Conservation (phyloP, 768 basidiomycete genomes). For the Boletus rex-veris region DNA sequence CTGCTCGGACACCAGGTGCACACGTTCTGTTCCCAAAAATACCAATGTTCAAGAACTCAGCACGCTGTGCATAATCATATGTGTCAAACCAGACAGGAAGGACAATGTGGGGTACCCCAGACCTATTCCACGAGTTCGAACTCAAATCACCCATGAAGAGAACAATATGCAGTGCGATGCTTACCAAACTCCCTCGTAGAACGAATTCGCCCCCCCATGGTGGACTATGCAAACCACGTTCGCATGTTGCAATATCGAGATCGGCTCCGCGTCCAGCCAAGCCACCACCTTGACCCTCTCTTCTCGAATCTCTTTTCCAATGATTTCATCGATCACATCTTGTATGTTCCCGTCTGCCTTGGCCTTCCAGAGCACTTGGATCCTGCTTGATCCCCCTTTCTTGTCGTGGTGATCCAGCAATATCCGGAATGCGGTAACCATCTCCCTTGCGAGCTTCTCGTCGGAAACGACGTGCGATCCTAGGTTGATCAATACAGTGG, state of each 20-base stretch:
- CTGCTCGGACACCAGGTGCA: not conserved
- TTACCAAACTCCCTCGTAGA: slow-evolving; percentile 1
- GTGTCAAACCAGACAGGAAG: slow-evolving; percentile 14
- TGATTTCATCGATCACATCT: not conserved
- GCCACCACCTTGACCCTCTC: slow-evolving; percentile 5
- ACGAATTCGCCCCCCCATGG: slow-evolving; percentile 3
- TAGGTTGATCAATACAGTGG: slow-evolving; percentile 12
- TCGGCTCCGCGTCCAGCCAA: slow-evolving; percentile 12
- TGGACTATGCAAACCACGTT: not conserved
- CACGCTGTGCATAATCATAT: slow-evolving; percentile 2
- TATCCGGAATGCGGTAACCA: slow-evolving; percentile 5
- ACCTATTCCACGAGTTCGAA: slow-evolving; percentile 2
- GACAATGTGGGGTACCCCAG: slow-evolving; percentile 7
- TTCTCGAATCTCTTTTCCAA: not conserved
- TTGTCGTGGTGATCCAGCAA: slow-evolving; percentile 1
- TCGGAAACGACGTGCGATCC: slow-evolving; percentile 3
- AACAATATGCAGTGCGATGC: not conserved
- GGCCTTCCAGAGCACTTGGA: slow-evolving; percentile 13
- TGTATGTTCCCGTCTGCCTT: not conserved
- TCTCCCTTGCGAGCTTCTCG: not conserved
- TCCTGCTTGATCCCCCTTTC: not conserved
- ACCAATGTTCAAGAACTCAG: slow-evolving; percentile 2
- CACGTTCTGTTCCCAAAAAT: slow-evolving; percentile 1
- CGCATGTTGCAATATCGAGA: slow-evolving; percentile 3
- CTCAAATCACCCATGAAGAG: not conserved